Base-by-base conservation (phyloP, 768 basidiomycete genomes). In the Suillus weaverae region DNA sequence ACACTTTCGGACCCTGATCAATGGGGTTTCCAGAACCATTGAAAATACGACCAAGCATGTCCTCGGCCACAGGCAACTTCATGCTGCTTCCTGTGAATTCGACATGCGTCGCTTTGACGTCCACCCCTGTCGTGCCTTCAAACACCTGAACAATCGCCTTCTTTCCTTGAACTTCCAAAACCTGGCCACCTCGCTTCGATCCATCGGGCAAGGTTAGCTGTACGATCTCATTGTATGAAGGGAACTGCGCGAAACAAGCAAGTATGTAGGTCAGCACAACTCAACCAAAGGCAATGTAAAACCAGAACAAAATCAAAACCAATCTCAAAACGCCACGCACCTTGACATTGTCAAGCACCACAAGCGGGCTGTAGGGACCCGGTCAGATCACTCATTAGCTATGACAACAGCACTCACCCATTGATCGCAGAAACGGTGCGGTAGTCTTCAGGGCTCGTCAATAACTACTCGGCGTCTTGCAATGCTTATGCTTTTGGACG, bases 91-190 rank as follows among this genome's bases (percentile, higher is more conserved):
- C 97, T 16, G 96, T 96, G 78, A 99, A 99, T 74, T 97, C 94
- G 75, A 99, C 95, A 74, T 96, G 95, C 3, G 97, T 99, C 16
- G 92, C 86, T 76, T 96, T 97, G 71, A 99, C 97, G 76, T 99
- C 97, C 51, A 99, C 91, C 41, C 97, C 97, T 11, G 95, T 86
- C 3, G 97, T 99, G 60, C 97, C 97, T 78, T 99, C 97, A 71
- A 99, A 99, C 66, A 99, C 97, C 77, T 99, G 97, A 22, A 99
- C 97, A 72, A 99, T 95, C 48, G 97, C 97, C 76, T 99, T 99
- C 84, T 96, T 97, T 62, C 97, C 97, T 74, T 94, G 91, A 46
- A 99, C 95, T 78, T 99, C 97, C 57, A 99, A 88, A 13, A 99
- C 97, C 78, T 99, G 97, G 35, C 97, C 97, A 20, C 95, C 95